These are phyloP conservation scores for Peronosclerospora sorghi DNA, from an alignment of 352 stramenopile species.

Conservation along the genomic window DNA sequence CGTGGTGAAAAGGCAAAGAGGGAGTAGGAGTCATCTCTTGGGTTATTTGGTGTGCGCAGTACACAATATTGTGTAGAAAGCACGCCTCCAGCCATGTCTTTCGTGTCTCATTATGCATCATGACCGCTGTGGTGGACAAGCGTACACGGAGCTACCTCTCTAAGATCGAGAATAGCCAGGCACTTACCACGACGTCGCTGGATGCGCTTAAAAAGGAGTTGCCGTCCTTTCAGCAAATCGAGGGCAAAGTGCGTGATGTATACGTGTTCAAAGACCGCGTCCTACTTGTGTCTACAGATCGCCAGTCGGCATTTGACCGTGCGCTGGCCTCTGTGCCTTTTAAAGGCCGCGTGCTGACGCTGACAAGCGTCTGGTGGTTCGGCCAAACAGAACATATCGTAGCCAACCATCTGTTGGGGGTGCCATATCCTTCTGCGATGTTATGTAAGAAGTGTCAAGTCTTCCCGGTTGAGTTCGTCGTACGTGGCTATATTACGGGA, in stretches of 20 bases:
- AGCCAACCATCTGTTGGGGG: conserved; percentile 92
- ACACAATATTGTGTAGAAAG: conserved; percentile 1
- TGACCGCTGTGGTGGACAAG: conserved; percentile 37
- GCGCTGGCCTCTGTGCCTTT: conserved; percentile 92
- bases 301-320: conserved; percentile 97
- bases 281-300: conserved; percentile 96
- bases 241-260: conserved; percentile 87
- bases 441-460: conserved; percentile 93
- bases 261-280: conserved; percentile 85
- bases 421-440: conserved; percentile 92
- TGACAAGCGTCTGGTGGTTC: conserved; percentile 95
- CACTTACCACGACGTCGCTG: conserved; percentile 54
- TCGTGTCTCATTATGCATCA: conserved; percentile 1
- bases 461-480: conserved; percentile 99
- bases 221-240: conserved; percentile 46
- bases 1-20: neutral
- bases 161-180: conserved; percentile 32
- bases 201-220: conserved; percentile 20
- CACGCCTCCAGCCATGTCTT: conserved; percentile 7
- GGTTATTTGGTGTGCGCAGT: neutral
- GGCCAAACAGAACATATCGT: conserved; percentile 92
- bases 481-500: conserved; percentile 94
- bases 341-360: conserved; percentile 96
- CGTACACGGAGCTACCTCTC: conserved; percentile 63
- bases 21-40: conserved; percentile 5